Percentiles rank a stretch among this genome's conserved stretches.
These are phyloP conservation scores for Geotrichum aggregatum DNA, from an alignment of 1,139 yeast species.

Conservation along the genomic window DNA sequence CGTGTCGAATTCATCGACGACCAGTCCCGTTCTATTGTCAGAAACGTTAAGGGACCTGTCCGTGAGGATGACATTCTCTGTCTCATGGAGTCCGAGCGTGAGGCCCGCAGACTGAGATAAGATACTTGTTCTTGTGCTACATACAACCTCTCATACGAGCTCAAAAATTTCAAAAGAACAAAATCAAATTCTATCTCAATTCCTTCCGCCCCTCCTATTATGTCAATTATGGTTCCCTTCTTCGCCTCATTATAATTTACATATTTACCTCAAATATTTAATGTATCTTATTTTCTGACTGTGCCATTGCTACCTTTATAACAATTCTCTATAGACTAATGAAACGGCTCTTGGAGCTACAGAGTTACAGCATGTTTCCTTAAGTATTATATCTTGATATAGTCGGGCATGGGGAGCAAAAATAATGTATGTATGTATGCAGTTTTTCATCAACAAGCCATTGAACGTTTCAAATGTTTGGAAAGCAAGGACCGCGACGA, in stretches of 20 bases:
- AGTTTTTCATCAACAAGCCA: no score
- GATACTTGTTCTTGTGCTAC: conserved; percentile 13
- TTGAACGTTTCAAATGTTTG: no score
- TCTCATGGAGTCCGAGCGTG: conserved; percentile 99
- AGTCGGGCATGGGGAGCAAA: no score
- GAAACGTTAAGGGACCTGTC: conserved; percentile 99
- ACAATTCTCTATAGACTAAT: neutral
- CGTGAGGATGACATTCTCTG: conserved; percentile 98
- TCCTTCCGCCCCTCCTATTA: neutral
- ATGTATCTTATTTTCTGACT: neutral
- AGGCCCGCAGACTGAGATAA: conserved; percentile 70
- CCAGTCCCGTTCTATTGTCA: conserved; percentile 95
- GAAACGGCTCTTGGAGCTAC: no score
- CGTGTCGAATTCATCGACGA: conserved; percentile 99
- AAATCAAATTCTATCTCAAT: neutral
- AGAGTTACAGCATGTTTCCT: no score
- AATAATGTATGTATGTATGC: no score
- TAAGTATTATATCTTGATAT: no score
- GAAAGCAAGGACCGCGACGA: no score
- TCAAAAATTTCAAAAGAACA: conserved; percentile 1
- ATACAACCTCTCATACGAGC: neutral
- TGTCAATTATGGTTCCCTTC: neutral
- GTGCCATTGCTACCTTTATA: neutral
- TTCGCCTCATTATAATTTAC: neutral
- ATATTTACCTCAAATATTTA: neutral